Evolutionary conservation across 1,284 basidiomycete species (phyloP), one percentile per base, ranked within the genome.

Genomic region (Entoloma clypeatum): DNA sequence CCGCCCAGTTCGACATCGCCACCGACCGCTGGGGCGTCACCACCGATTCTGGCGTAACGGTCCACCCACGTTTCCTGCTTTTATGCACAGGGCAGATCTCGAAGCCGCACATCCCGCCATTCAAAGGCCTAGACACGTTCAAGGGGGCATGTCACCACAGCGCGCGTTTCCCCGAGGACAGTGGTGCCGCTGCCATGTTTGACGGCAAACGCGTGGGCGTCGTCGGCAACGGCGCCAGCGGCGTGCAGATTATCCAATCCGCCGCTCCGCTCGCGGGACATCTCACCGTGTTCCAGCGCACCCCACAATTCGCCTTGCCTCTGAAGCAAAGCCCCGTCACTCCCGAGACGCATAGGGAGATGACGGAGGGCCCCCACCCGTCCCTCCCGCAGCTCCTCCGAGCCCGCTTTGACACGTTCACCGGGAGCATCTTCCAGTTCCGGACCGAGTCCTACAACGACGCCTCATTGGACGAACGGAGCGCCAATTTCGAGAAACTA

Each of bases 251-350:
- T 6, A 44, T 41, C 2, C 36, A 44, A 25, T 38, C 35, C 16
- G 21, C 29, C 10, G 24, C 33, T 11, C 23, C 16, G 31, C 29
- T 36, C 7, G 41, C 27, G 6, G 23, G 14, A 3, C 45, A 47
- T 11, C 31, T 47, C n/a, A 44, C 42, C 5, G 42, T 47, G 14
- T 47, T 44, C 42, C 42, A 47, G 29, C 42, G 38, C 18, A 44
- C 32, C 9, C 33, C 42, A 8, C 38, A 40, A 14, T 18, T 40
- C 22, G 29, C 37, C 25, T 23, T 44, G 2, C 41, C 42, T 16
- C 40, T 44, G 31, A 40, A 17, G 6, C 42, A 44, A 17, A 6
- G 36, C 16, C 18, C 28, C 23, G 10, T 44, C 6, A 33, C 18
- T 5, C 38, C 27, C 30, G 33, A 39, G 13, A 26, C 10, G 17